phyloP scores from a whole-genome alignment of 2,329 filamentous ascomycete genomes.

The Aspergillus puulaauensis region DNA sequence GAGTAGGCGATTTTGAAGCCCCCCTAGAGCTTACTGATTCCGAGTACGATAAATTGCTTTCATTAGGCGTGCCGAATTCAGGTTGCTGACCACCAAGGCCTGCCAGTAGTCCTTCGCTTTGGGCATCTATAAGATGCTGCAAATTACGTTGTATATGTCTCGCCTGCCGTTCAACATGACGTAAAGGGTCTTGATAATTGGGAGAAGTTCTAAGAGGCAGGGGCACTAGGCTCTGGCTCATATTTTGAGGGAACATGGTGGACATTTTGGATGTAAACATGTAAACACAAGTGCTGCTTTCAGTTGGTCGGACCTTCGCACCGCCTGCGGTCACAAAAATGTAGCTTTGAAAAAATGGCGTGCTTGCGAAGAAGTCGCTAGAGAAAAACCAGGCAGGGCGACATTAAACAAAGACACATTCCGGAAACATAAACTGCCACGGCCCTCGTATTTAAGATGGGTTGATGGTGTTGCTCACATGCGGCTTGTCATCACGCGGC shows the following conservation, averaged over 20 bases:
- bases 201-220: slow-evolving; percentile 31
- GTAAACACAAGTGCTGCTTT: background rate
- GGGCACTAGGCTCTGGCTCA: slow-evolving; percentile 25
- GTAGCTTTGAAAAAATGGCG: too few species aligned
- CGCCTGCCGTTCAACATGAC: slow-evolving; percentile 54
- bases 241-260: slow-evolving; percentile 24
- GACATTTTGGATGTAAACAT: slow-evolving; percentile 28
- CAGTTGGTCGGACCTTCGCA: background rate
- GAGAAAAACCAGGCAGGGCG: background rate
- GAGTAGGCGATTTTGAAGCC: slow-evolving; percentile 37
- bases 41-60: slow-evolving; percentile 42
- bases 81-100: slow-evolving; percentile 42
- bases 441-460: background rate
- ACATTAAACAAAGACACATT: background rate
- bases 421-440: background rate
- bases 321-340: background rate
- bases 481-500: slow-evolving; percentile 11
- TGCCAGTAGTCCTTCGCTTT: slow-evolving; percentile 57
- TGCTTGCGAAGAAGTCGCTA: background rate
- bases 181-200: slow-evolving; percentile 43
- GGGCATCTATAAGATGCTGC: slow-evolving; percentile 60
- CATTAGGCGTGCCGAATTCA: slow-evolving; percentile 48
- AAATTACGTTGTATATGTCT: slow-evolving; percentile 57
- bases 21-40: slow-evolving; percentile 29
- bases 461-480: background rate